Evolutionary conservation across 441 rosid genomes (phyloP).

Genomic region (Capsella rubella): DNA sequence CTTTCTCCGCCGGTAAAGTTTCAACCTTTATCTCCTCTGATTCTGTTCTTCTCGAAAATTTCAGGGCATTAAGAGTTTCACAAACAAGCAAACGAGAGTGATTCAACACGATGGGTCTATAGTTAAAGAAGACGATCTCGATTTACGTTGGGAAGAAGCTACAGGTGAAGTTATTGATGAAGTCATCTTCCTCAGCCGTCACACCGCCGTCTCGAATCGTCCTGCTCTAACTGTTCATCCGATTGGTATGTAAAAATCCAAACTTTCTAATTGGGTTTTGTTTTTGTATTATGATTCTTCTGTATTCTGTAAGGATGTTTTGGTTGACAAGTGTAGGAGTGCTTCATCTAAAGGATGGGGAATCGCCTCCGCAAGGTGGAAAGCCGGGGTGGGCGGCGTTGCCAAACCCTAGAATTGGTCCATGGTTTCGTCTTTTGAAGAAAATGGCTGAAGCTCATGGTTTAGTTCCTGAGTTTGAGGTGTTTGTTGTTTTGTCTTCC

Average conservation of each 20-base stretch:
- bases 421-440: constrained; percentile 81
- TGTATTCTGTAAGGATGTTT: constrained; percentile 6
- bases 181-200: constrained; percentile 83
- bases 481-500: constrained; percentile 27
- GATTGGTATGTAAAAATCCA: constrained; percentile 49
- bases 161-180: constrained; percentile 80
- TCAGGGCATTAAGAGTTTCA: constrained; percentile 67
- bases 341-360: constrained; percentile 79
- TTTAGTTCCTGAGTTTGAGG: constrained; percentile 94
- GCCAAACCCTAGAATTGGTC: constrained; percentile 82
- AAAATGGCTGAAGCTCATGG: constrained; percentile 64
- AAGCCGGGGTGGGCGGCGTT: constrained; percentile 90
- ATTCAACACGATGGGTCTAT: constrained; percentile 68
- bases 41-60: not conserved
- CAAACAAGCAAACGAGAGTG: constrained; percentile 60
- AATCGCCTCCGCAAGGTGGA: constrained; percentile 82
- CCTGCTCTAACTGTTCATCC: constrained; percentile 87
- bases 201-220: constrained; percentile 81
- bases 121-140: constrained; percentile 73
- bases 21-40: not conserved
- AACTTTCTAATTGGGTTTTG: constrained; percentile 27
- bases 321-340: constrained; percentile 54
- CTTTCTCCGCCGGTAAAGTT: not conserved
- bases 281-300: constrained; percentile 7
- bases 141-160: constrained; percentile 78